Evolutionary conservation across 176 grass and related monocot genomes (phyloP).

Genomic region (Phoenix roebelenii): DNA sequence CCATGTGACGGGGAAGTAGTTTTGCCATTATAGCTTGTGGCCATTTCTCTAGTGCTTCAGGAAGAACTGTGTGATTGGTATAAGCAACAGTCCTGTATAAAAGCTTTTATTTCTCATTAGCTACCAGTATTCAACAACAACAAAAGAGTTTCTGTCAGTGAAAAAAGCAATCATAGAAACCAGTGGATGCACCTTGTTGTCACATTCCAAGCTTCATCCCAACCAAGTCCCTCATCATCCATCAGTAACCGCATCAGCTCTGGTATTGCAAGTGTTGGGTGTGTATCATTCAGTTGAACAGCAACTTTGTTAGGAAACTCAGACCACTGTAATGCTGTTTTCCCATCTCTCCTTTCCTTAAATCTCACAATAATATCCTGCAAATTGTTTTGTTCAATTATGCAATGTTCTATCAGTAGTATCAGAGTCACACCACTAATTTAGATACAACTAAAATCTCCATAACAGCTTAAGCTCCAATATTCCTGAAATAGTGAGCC

Average conservation of each 20-base stretch:
- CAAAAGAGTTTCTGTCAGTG: no score
- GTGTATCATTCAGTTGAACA: constrained; percentile 85
- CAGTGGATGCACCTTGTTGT: constrained; percentile 40
- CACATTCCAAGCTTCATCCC: constrained; percentile 69
- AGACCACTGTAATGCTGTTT: constrained; percentile 45
- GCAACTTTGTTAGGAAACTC: constrained; percentile 75
- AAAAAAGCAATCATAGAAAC: not conserved
- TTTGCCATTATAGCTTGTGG: constrained; percentile 52
- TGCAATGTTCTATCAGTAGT: no score
- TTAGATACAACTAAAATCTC: no score
- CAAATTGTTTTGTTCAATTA: constrained; percentile 1
- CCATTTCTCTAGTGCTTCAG: constrained; percentile 86
- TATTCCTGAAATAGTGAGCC: no score
- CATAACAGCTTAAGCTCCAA: no score
- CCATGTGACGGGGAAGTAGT: constrained; percentile 79
- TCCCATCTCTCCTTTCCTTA: constrained; percentile 54
- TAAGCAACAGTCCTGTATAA: constrained; percentile 52
- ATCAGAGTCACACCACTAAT: no score
- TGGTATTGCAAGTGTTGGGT: constrained; percentile 66
- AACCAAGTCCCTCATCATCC: constrained; percentile 62
- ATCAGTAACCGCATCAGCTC: constrained; percentile 66
- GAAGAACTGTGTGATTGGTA: constrained; percentile 80
- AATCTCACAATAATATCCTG: constrained; percentile 84
- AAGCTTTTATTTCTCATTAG: not conserved
- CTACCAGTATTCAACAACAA: no score